Evolutionary conservation across 2,329 filamentous ascomycete genomes (phyloP), one percentile per base, ranked within the genome.

Genomic region (Aspergillus sp.): DNA sequence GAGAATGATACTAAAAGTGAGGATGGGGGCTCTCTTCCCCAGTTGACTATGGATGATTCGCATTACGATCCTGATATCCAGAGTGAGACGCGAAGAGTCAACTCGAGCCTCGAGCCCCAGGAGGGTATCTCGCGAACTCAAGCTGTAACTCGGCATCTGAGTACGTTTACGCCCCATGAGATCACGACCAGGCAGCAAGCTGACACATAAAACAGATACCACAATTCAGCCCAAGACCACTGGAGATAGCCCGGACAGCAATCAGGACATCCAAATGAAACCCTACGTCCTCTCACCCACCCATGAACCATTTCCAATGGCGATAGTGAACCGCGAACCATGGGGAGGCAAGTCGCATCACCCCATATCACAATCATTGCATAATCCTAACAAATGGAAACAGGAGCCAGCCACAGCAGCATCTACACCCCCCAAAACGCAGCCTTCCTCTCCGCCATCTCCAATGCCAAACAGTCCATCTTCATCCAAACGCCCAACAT

Each of bases 401-500:
- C 43, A 68, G 70, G 75, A 0, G 75, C 80, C 1, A 84, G 79
- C 54, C 79, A 83, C 47, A 69, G 72, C 12, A 80, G 76, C 12
- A 69, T 81, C 2, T 71, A 76, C 42, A 82, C 81, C 2, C 86
- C 86, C 0, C 86, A 91, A 56, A 89, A 91, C 56, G 83, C 82
- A 43, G 83, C 82, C 0, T 90, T 83, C 78, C 67, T 89, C 0
- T 84, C 84, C 0, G 77, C 82, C 1, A 73, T 90, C 5, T 74
- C 80, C 1, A 77, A 88, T 54, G 85, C 85, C 0, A 64, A 73
- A 45, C 68, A 69, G 8, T 74, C 68, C 29, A 76, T 90, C n/a
- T 88, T 90, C 57, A 88, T 91, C 48, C 85, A 90, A 62, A 83
- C 84, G 0, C 86, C 86, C 0, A 84, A 87, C 26, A 73, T 91